Percentiles rank a stretch among this genome's conserved stretches.
Conservation (phyloP, 78 protist genomes). For the Bigelowiella natans region DNA sequence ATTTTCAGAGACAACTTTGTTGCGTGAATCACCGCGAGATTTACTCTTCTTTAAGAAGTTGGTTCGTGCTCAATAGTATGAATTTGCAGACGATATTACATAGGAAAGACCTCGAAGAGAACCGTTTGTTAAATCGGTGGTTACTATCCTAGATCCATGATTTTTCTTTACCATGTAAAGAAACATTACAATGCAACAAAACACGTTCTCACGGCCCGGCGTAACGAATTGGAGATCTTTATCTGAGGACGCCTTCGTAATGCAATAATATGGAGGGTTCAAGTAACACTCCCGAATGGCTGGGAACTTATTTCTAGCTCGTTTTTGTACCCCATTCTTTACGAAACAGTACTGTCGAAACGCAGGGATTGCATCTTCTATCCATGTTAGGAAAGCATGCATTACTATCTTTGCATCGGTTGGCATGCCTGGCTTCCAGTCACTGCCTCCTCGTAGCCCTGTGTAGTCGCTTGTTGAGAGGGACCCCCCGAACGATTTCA, state of each 20-base stretch:
- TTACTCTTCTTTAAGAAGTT: too few relatives aligned
- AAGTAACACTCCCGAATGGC: neutral
- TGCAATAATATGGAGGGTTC: neutral
- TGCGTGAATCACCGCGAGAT: too few relatives aligned
- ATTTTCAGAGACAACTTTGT: too few relatives aligned
- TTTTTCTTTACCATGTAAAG: neutral
- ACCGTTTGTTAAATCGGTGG: too few relatives aligned
- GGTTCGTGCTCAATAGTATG: too few relatives aligned
- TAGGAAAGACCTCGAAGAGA: too few relatives aligned
- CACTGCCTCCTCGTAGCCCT: neutral
- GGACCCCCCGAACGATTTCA: neutral
- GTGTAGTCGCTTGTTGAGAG: neutral
- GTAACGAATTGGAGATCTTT: neutral
- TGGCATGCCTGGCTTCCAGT: neutral
- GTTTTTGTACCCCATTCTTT: neutral
- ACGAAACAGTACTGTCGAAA: neutral
- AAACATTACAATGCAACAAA: neutral
- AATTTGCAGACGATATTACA: too few relatives aligned
- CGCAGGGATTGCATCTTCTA: neutral
- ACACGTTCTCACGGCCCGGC: neutral
- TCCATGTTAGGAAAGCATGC: neutral
- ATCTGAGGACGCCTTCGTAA: neutral
- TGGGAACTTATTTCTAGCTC: neutral
- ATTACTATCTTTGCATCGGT: neutral
- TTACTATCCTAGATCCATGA: too few relatives aligned